These are phyloP conservation scores for Ustilago trichophora DNA, from an alignment of 1,284 basidiomycete genomes.

Conservation along the genomic window DNA sequence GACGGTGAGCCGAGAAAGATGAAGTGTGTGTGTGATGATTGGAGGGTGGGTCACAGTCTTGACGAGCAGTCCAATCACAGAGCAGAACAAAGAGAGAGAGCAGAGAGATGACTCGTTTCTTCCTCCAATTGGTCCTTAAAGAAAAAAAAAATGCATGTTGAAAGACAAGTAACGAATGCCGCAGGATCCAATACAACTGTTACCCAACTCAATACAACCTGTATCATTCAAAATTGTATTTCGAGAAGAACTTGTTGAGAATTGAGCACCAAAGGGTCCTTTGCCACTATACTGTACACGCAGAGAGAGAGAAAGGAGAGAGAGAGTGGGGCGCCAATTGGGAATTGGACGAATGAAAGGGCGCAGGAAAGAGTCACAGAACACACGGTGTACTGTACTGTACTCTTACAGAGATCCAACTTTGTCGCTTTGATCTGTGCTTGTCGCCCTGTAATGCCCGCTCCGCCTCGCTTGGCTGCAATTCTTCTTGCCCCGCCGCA, in stretches of 20 bases:
- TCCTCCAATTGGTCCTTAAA: constrained; percentile 1
- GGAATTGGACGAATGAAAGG: constrained; percentile 30
- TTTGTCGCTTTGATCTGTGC: too few relatives aligned
- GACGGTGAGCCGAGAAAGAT: not conserved
- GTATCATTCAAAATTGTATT: too few relatives aligned
- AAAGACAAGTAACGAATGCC: not conserved
- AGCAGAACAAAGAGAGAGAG: constrained; percentile 11
- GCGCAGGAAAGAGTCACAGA: constrained; percentile 35
- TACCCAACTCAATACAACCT: too few relatives aligned
- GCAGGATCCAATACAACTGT: not conserved
- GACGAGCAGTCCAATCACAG: constrained; percentile 29
- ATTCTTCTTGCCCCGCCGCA: not conserved
- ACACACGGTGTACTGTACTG: constrained; percentile 3
- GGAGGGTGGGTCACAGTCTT: too few relatives aligned
- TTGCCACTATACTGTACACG: too few relatives aligned
- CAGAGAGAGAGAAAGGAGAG: too few relatives aligned
- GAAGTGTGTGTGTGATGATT: not conserved
- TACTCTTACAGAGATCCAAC: too few relatives aligned
- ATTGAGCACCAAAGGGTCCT: constrained; percentile 1
- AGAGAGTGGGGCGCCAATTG: too few relatives aligned
- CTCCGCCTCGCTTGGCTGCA: constrained; percentile 6
- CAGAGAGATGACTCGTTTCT: constrained; percentile 23
- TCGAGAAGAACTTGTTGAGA: constrained; percentile 20
- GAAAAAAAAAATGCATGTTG: too few relatives aligned
- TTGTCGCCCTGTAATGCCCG: constrained; percentile 29